Evolutionary conservation across 2,329 filamentous ascomycete species (phyloP).

Genomic region (Neopestalotiopsis sp.): DNA sequence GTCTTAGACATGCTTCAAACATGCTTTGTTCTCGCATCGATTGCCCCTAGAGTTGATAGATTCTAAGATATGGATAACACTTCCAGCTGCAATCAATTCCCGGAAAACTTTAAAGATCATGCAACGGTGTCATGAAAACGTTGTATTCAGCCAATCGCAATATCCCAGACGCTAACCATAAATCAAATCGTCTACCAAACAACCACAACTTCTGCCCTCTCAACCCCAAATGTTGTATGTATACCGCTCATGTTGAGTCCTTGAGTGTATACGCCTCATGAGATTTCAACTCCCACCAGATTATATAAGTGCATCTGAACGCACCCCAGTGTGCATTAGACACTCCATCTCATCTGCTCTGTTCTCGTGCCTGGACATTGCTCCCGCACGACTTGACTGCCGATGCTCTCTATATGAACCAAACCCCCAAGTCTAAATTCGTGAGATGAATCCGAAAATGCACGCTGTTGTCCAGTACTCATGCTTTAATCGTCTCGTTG

Average conservation of each 20-base stretch:
- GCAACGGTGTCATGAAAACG: not conserved
- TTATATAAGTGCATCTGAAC: not conserved
- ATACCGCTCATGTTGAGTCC: not conserved
- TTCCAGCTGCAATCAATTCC: not conserved
- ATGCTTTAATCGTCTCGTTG: conserved; percentile 44
- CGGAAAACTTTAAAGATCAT: not conserved
- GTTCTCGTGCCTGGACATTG: not conserved
- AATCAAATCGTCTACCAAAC: not conserved
- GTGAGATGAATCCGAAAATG: conserved; percentile 22
- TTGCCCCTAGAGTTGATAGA: not conserved
- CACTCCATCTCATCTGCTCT: not conserved
- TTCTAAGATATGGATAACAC: too few relatives aligned
- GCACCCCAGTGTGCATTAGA: not conserved
- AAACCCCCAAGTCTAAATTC: conserved; percentile 25
- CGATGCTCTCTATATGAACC: conserved; percentile 18
- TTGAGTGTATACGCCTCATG: not conserved
- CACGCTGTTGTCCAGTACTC: not conserved
- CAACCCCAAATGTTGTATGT: not conserved
- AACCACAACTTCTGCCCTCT: not conserved
- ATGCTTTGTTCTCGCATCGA: not conserved
- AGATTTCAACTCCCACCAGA: not conserved
- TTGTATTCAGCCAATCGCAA: not conserved
- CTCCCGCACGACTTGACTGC: not conserved
- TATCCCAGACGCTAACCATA: not conserved
- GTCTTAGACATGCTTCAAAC: not conserved